Conservation (phyloP, 176 grass and related monocot species). For the Lolium perenne region DNA sequence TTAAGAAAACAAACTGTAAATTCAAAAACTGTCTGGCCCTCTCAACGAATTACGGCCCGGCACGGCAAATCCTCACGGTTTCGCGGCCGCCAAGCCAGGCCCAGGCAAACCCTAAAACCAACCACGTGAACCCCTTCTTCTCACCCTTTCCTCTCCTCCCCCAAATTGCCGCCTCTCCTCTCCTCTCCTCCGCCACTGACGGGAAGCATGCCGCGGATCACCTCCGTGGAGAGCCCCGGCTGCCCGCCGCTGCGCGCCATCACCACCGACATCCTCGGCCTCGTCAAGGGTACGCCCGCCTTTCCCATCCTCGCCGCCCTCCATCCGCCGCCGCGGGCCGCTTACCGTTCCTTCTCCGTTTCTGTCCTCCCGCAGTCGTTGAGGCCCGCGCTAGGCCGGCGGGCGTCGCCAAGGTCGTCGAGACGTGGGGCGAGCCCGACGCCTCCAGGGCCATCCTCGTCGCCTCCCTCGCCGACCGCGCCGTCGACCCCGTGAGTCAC, state of each 20-base stretch:
- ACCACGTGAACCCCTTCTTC: not conserved
- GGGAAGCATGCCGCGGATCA: constrained; percentile 74
- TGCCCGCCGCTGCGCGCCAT: constrained; percentile 79
- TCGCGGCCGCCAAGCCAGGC: not conserved
- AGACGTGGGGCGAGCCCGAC: constrained; percentile 84
- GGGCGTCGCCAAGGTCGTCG: constrained; percentile 73
- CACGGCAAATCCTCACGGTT: not conserved
- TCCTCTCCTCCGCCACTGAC: not conserved
- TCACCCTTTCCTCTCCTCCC: not conserved
- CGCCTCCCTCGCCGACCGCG: constrained; percentile 65
- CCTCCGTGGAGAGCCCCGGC: constrained; percentile 68
- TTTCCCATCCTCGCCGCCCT: not conserved
- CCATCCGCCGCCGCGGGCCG: not conserved
- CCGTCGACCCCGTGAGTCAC: constrained; percentile 67
- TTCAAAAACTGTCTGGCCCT: not conserved
- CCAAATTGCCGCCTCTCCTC: not conserved
- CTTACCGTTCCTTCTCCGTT: not conserved
- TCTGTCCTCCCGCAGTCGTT: constrained; percentile 47
- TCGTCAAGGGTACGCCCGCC: constrained; percentile 71
- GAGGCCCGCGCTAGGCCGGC: constrained; percentile 65
- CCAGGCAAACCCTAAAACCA: constrained; percentile 55
- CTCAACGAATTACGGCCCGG: not conserved
- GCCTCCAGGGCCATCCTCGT: constrained; percentile 61
- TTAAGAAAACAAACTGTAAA: not conserved
- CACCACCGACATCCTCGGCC: constrained; percentile 80